Percentiles rank a stretch among this genome's conserved stretches.
Evolutionary conservation across 2,329 filamentous ascomycete genomes (phyloP).

Genomic region (Cladophialophora bantiana): DNA sequence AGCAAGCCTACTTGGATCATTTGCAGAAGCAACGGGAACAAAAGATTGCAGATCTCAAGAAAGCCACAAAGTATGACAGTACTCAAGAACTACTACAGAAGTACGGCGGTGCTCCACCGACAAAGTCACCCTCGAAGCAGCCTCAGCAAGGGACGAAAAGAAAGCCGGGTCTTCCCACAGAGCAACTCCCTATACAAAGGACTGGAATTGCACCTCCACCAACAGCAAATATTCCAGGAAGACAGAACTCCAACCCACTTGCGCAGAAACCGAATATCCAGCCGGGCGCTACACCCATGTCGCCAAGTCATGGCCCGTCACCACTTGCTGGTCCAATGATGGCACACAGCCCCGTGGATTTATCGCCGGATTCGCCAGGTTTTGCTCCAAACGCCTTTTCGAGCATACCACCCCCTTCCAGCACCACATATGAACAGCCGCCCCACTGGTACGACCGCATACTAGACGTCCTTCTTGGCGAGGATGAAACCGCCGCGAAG

Average conservation of each 20-base stretch:
- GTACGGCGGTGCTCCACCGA: conserved; percentile 73
- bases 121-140: conserved; percentile 46
- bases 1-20: conserved; percentile 73
- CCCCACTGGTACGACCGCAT: conserved; percentile 94
- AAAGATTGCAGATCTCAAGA: conserved; percentile 93
- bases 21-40: conserved; percentile 79
- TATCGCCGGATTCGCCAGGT: conserved; percentile 48
- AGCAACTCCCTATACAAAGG: conserved; percentile 49
- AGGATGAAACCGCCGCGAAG: conserved; percentile 90
- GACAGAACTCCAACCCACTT: conserved; percentile 45
- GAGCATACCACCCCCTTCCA: conserved; percentile 38
- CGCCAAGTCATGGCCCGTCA: conserved; percentile 25
- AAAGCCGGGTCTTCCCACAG: conserved; percentile 43
- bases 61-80: conserved; percentile 93
- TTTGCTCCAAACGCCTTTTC: conserved; percentile 58
- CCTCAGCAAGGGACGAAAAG: conserved; percentile 38
- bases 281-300: conserved; percentile 27
- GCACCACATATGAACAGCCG: conserved; percentile 46
- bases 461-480: conserved; percentile 87
- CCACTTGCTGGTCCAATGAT: conserved; percentile 15
- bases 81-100: conserved; percentile 93
- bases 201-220: conserved; percentile 67
- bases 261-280: conserved; percentile 36
- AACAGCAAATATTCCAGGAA: conserved; percentile 67
- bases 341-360: conserved; percentile 34